Conservation (phyloP, 2,329 filamentous ascomycete genomes). For the Aureobasidium sp. region DNA sequence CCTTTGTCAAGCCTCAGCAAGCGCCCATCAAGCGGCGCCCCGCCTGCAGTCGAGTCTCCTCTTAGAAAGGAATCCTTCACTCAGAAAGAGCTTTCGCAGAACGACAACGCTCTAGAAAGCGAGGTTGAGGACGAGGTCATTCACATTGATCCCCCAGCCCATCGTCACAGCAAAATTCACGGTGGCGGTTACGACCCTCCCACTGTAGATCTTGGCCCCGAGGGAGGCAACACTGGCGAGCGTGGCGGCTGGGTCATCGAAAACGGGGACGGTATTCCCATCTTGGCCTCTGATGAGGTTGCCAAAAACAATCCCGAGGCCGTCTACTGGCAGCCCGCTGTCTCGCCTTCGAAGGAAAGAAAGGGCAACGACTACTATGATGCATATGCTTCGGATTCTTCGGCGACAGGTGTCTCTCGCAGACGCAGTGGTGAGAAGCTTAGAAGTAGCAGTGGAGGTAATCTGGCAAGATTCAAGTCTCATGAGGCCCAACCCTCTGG, state of each 20-base stretch:
- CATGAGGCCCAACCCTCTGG: conserved; percentile 45
- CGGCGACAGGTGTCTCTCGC: conserved; percentile 36
- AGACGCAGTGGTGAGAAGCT: conserved; percentile 53
- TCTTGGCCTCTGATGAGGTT: conserved; percentile 83
- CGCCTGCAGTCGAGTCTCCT: conserved; percentile 33
- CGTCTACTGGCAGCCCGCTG: conserved; percentile 66
- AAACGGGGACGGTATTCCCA: conserved; percentile 63
- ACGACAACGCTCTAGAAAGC: conserved; percentile 32
- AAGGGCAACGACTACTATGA: conserved; percentile 49
- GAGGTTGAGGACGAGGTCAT: conserved; percentile 56
- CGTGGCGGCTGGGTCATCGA: conserved; percentile 51
- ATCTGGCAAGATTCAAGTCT: conserved; percentile 48
- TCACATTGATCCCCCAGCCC: conserved; percentile 65
- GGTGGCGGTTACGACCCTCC: conserved; percentile 47
- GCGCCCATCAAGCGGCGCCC: conserved; percentile 29
- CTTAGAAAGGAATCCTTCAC: conserved; percentile 42
- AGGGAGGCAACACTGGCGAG: conserved; percentile 39
- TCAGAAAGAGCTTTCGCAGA: conserved; percentile 19
- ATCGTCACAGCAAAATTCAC: conserved; percentile 37
- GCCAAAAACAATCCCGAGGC: conserved; percentile 68
- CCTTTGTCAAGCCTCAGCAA: conserved; percentile 32
- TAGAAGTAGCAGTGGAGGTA: conserved; percentile 50
- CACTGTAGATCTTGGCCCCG: conserved; percentile 45
- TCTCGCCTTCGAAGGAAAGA: conserved; percentile 65
- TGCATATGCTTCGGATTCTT: conserved; percentile 39